Evolutionary conservation across 495 filamentous ascomycete species (phyloP), one percentile per base, ranked within the genome.

Genomic region (Podospora sp.): DNA sequence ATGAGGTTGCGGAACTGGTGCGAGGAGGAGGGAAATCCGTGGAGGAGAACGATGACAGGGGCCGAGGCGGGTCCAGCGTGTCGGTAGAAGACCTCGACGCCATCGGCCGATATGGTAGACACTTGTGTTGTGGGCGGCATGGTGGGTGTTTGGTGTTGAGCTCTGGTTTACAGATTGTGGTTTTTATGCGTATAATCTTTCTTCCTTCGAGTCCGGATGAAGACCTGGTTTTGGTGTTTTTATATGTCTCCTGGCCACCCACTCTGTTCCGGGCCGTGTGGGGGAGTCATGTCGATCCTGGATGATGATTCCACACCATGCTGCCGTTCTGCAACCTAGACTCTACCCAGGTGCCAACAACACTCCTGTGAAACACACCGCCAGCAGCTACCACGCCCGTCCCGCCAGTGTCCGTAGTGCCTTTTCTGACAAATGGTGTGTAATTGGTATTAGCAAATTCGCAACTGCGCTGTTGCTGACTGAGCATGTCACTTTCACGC

Each of bases 11-110:
- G 85, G 71, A 84, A 89, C 75, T 86, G 82, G 72, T 88, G 82
- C 0, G 88, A 89, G 4, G 87, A 89, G 9, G 83, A 81, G 0
- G 87, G 88, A 69, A 87, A 89, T 50, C 87, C 87, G 63, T 89
- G 87, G 18, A 91, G 83, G 35, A 91, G 83, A 59, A 90, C 82
- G 25, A 90, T 69, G 1, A 80, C 76, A 5, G 87, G 85, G 1
- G 77, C 75, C 64, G 71, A 59, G 56, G 68, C 56, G 3, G 75
- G 67, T 3, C 84, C 82, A 0, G 84, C 75, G 52, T 78, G 72
- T 25, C 84, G 83, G 72, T 88, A 89, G 75, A 90, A 89, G 68
- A 86, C 70, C 66, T 87, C 83, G 71, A 84, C 65, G 26, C 82
- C 83, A 61, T 79, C 74, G 16, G 64, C 69, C 9, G 50, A 33